Evolutionary conservation across 1,284 basidiomycete species (phyloP).

Genomic region (Pulveroboletus sp.): DNA sequence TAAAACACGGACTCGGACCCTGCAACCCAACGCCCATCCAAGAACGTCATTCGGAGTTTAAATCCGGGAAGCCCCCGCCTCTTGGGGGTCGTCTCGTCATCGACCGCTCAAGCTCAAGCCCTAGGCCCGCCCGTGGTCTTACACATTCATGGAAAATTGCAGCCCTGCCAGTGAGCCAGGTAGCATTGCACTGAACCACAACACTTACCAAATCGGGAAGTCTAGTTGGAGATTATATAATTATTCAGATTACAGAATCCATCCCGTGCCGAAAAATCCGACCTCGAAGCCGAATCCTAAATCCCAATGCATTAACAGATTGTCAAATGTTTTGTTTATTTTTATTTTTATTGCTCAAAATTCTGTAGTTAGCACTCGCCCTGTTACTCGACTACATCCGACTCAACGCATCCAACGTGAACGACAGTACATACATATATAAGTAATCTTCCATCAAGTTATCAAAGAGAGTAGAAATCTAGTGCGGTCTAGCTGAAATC

Average conservation of each 20-base stretch:
- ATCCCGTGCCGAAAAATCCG: too few species aligned
- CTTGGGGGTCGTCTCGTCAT: too few species aligned
- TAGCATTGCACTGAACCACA: neutral
- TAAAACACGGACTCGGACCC: too few species aligned
- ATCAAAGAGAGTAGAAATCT: slow-evolving; percentile 1
- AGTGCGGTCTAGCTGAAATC: slow-evolving; percentile 10
- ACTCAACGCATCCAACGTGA: slow-evolving; percentile 9
- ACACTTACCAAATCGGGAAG: neutral
- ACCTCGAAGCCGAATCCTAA: too few species aligned
- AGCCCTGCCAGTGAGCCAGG: neutral
- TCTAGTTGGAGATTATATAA: neutral
- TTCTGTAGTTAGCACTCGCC: too few species aligned
- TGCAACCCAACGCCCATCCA: neutral
- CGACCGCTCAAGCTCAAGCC: too few species aligned
- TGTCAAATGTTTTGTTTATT: too few species aligned
- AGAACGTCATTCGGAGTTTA: neutral
- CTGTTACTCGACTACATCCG: slow-evolving; percentile 14
- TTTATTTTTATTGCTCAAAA: too few species aligned
- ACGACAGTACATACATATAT: slow-evolving; percentile 13
- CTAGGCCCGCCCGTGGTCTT: neutral
- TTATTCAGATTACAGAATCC: too few species aligned
- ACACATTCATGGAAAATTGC: neutral
- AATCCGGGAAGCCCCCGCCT: neutral
- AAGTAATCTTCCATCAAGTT: neutral
- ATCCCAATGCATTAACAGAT: too few species aligned